Base-by-base conservation (phyloP, 192 early-diverging fungal species). In the Mycoemilia scoparia region DNA sequence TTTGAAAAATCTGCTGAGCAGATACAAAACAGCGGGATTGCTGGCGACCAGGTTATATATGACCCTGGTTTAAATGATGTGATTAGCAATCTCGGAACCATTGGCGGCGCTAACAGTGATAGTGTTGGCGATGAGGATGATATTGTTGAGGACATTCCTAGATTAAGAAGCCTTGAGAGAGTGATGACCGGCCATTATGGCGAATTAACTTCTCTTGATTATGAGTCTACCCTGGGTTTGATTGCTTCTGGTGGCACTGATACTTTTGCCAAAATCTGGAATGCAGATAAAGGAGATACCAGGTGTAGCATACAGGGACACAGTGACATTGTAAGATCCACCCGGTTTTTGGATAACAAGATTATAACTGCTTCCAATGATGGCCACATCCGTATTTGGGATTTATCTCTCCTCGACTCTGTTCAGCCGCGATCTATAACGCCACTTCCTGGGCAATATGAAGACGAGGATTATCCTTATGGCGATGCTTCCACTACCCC, bases 241-340 rank as follows among this genome's bases (percentile, higher is more conserved):
- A 24, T 80, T 5, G 70, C 76, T 0, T 72, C 80, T 0, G 67
- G 76, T 8, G 76, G 77, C 4, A 46, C 69, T 16, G 80, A 83
- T 51, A 71, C 67, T 20, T 74, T 75, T 15, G 66, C 73, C 12
- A 69, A 74, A 5, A 58, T 75, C 19, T 84, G 77, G 76, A 24
- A 61, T 51, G 19, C 53, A 35, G 30, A 64, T 41, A 29, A 43
- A 49, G 28, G 70, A 46, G 29, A 43, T 43, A 37, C 49, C 71
- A 31, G 41, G 29, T 36, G 49, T 31, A 23, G 34, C 1, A 48
- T 66, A 17, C 27, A 19, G 20, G 53, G 52, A 2, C 57, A 60
- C 24, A 31, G 19, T 29, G 63, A 66, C 27, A 32, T 46, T 2
- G 30, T 66, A 1, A 45, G 57, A 6, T 34, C 36, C 5, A 57